A percentile compares a stretch with the other conserved stretches of the same genome.
phyloP scores from a whole-genome alignment of 1,284 basidiomycete genomes.

The Sporisorium exsertum region DNA sequence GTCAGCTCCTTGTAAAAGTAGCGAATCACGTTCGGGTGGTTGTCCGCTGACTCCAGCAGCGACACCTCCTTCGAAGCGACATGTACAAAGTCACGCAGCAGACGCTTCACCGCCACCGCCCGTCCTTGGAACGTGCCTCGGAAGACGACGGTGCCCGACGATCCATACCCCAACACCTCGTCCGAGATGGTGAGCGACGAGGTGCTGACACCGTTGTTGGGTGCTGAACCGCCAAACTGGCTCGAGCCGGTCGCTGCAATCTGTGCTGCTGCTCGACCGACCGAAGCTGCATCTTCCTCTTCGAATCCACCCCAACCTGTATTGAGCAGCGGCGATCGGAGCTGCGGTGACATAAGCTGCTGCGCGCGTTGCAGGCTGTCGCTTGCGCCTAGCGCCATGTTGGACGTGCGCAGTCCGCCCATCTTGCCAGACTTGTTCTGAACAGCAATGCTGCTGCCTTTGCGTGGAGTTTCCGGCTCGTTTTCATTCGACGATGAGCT shows the following conservation, averaged over 20 bases:
- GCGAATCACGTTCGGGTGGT: constrained; percentile 97
- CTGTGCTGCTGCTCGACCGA: constrained; percentile 42
- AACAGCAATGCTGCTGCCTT: background rate
- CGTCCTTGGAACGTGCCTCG: constrained; percentile 93
- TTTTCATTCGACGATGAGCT: constrained; percentile 30
- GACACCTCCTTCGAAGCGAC: constrained; percentile 93
- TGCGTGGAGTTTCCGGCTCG: constrained; percentile 31
- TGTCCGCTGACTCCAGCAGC: constrained; percentile 88
- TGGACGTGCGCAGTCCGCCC: constrained; percentile 5
- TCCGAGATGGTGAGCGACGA: constrained; percentile 61
- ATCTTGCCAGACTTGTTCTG: constrained; percentile 18
- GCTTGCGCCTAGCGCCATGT: constrained; percentile 27
- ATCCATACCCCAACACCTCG: constrained; percentile 79
- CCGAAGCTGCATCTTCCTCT: constrained; percentile 40
- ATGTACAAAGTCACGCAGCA: constrained; percentile 93
- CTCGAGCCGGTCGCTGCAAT: constrained; percentile 41
- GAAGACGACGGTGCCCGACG: constrained; percentile 94
- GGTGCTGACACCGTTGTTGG: constrained; percentile 39
- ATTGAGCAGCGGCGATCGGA: constrained; percentile 38
- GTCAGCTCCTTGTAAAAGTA: constrained; percentile 92
- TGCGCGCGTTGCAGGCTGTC: constrained; percentile 49
- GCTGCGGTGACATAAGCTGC: constrained; percentile 47
- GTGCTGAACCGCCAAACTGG: constrained; percentile 22
- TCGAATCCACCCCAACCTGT: constrained; percentile 40
- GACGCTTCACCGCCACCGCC: constrained; percentile 94